These are phyloP conservation scores for Neckera pumila DNA, from an alignment of 225 moss, liverwort and hornwort species.

Conservation along the genomic window DNA sequence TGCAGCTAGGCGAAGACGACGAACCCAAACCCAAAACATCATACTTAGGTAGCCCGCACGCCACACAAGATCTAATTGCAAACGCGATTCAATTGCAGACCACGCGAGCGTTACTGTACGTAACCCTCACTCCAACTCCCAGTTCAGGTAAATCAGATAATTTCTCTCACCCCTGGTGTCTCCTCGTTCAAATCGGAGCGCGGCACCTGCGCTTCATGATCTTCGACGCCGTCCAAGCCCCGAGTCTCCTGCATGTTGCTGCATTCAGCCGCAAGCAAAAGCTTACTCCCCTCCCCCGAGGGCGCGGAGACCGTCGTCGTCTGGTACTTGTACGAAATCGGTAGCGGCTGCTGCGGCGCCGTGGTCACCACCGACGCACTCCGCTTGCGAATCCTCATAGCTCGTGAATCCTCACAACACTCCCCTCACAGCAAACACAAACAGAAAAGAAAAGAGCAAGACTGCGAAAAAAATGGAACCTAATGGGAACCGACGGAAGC, in stretches of 20 bases:
- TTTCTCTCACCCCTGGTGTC: conserved; percentile 5
- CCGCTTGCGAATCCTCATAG: conserved; percentile 39
- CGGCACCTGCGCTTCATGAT: background rate
- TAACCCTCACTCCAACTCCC: background rate
- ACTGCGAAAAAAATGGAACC: background rate
- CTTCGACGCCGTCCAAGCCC: background rate
- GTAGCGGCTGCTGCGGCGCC: background rate
- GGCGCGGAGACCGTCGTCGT: background rate
- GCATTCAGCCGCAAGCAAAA: conserved; percentile 2
- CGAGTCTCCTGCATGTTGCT: conserved; percentile 27
- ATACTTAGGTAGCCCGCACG: background rate
- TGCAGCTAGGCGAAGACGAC: background rate
- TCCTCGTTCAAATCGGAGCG: background rate
- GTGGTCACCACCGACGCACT: background rate
- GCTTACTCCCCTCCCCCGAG: background rate
- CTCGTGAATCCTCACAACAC: background rate
- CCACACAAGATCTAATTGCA: background rate
- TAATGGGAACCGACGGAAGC: background rate
- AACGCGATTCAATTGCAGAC: background rate
- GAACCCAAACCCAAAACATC: background rate
- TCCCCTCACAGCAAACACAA: background rate
- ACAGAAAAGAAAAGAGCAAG: background rate
- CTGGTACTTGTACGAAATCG: conserved; percentile 32
- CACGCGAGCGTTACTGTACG: background rate
- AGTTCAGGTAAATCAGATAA: background rate